Evolutionary conservation across 345 rosid genomes (phyloP).

Genomic region (Limnanthes douglasii): DNA sequence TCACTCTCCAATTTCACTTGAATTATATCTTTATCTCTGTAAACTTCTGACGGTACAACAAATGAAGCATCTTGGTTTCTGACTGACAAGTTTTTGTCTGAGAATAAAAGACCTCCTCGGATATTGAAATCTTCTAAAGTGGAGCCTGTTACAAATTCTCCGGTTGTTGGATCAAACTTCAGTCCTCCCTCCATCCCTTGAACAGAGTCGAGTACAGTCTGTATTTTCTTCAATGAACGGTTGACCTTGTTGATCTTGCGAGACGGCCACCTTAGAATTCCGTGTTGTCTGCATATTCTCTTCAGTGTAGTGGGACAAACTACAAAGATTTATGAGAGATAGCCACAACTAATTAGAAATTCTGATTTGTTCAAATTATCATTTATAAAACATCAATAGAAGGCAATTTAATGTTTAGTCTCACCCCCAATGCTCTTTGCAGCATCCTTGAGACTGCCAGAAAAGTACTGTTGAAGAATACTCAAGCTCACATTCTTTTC

Average conservation of each 20-base stretch:
- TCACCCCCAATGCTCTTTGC: slow-evolving; percentile 92
- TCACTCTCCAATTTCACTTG: slow-evolving; percentile 46
- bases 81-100: slow-evolving; percentile 9
- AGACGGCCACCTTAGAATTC: slow-evolving; percentile 90
- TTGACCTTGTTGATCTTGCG: slow-evolving; percentile 91
- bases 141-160: slow-evolving; percentile 53
- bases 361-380: slow-evolving; percentile 1
- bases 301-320: slow-evolving; percentile 93
- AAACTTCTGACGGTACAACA: slow-evolving; percentile 1
- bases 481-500: slow-evolving; percentile 83
- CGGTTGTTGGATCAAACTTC: slow-evolving; percentile 53
- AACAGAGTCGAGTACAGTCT: slow-evolving; percentile 71
- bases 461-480: slow-evolving; percentile 79
- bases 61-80: slow-evolving; percentile 13
- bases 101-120: slow-evolving; percentile 12
- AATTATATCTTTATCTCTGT: slow-evolving; percentile 8
- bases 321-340: slow-evolving; percentile 16
- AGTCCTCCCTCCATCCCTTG: slow-evolving; percentile 81
- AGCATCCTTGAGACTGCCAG: slow-evolving; percentile 92
- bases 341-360: slow-evolving; percentile 6
- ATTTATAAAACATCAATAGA: slow-evolving; percentile 4
- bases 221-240: slow-evolving; percentile 62
- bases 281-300: slow-evolving; percentile 93
- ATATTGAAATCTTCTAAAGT: slow-evolving; percentile 25
- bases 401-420: too few species aligned